phyloP scores from a whole-genome alignment of 2,329 filamentous ascomycete genomes.

The Fusarium burgessii region DNA sequence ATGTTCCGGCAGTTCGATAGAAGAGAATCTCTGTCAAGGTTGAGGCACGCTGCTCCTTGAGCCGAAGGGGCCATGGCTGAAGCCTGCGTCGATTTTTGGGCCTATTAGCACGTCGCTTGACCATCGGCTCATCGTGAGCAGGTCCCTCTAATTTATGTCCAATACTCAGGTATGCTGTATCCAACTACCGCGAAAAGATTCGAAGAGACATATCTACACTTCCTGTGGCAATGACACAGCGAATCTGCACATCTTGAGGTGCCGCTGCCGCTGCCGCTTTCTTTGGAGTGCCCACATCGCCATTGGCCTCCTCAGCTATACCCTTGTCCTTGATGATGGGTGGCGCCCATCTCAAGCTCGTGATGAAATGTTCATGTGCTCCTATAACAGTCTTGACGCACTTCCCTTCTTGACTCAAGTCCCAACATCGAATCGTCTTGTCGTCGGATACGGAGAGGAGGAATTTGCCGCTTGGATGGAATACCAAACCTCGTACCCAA shows the following conservation, averaged over 20 bases:
- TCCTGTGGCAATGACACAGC: constrained; percentile 88
- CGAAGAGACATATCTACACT: constrained; percentile 74
- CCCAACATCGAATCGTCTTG: constrained; percentile 94
- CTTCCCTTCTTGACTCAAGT: constrained; percentile 88
- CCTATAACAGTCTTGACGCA: constrained; percentile 86
- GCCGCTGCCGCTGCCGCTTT: constrained; percentile 14
- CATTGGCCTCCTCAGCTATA: constrained; percentile 29
- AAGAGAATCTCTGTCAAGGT: constrained; percentile 16
- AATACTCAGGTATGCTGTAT: constrained; percentile 28
- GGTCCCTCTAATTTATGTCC: constrained; percentile 26
- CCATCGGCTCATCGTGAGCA: neutral
- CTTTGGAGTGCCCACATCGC: constrained; percentile 40
- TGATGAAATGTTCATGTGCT: constrained; percentile 86
- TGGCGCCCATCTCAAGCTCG: constrained; percentile 88
- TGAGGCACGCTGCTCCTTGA: neutral
- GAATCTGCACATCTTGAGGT: constrained; percentile 70
- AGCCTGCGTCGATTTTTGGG: constrained; percentile 3
- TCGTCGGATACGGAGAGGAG: constrained; percentile 88
- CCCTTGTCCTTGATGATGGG: constrained; percentile 42
- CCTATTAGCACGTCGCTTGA: neutral
- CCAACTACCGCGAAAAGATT: constrained; percentile 71
- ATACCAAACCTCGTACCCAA: constrained; percentile 88
- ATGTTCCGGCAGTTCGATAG: constrained; percentile 17
- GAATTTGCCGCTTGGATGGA: constrained; percentile 93
- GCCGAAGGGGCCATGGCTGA: neutral